These are phyloP conservation scores for Tricholoma furcatifolium DNA, from an alignment of 768 basidiomycete genomes.

Conservation along the genomic window DNA sequence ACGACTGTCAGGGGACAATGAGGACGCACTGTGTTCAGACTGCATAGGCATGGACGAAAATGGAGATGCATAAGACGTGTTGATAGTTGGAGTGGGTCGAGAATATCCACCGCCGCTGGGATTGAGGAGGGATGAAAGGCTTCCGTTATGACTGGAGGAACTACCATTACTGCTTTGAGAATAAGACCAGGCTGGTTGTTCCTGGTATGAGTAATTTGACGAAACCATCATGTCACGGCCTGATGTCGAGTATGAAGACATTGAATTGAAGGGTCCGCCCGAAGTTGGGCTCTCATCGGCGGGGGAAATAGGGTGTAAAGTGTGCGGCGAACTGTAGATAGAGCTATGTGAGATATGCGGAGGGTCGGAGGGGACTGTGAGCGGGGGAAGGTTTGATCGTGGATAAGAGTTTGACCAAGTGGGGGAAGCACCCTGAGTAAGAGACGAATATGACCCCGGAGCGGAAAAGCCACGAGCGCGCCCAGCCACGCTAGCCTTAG, in stretches of 20 bases:
- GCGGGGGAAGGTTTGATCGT: slow-evolving; percentile 70
- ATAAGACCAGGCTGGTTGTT: slow-evolving; percentile 57
- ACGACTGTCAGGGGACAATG: slow-evolving; percentile 81
- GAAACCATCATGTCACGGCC: slow-evolving; percentile 41
- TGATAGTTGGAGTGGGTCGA: slow-evolving; percentile 68
- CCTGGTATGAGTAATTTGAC: slow-evolving; percentile 64
- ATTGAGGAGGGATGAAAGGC: slow-evolving; percentile 76
- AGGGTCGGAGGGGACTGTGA: slow-evolving; percentile 80
- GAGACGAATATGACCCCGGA: slow-evolving; percentile 75
- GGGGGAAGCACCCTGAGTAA: slow-evolving; percentile 50
- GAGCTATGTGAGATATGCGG: slow-evolving; percentile 55
- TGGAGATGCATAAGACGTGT: slow-evolving; percentile 68
- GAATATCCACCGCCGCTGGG: slow-evolving; percentile 58
- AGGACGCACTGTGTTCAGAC: slow-evolving; percentile 66
- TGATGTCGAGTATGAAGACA: slow-evolving; percentile 43
- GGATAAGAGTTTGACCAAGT: slow-evolving; percentile 58
- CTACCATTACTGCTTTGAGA: slow-evolving; percentile 42
- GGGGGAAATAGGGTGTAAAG: slow-evolving; percentile 66
- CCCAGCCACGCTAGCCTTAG: slow-evolving; percentile 47
- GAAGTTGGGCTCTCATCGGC: slow-evolving; percentile 67
- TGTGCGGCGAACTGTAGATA: slow-evolving; percentile 61
- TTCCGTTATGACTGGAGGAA: slow-evolving; percentile 66
- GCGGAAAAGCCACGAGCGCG: slow-evolving; percentile 81
- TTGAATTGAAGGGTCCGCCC: slow-evolving; percentile 37
- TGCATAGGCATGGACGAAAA: slow-evolving; percentile 72